phyloP scores from a whole-genome alignment of 441 rosid genomes.

The Francoa sonchifolia region DNA sequence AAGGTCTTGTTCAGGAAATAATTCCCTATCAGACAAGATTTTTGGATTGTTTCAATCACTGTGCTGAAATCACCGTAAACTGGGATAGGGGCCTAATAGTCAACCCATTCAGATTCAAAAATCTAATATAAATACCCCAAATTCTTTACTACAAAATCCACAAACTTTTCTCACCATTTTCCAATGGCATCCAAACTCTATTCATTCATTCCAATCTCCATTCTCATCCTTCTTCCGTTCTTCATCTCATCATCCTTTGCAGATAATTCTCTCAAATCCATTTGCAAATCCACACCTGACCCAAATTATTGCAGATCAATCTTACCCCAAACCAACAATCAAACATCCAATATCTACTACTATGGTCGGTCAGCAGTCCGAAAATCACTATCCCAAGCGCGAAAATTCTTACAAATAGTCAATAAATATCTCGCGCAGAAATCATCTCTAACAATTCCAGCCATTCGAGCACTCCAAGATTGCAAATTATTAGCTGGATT shows the following conservation, averaged over 20 bases:
- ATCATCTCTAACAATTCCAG: neutral
- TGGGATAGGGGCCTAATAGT: too few relatives aligned
- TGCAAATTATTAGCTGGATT: slow-evolving; percentile 41
- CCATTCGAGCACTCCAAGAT: slow-evolving; percentile 60
- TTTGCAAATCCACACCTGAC: slow-evolving; percentile 13
- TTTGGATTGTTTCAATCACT: too few relatives aligned
- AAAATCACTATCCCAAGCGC: slow-evolving; percentile 8
- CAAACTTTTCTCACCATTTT: too few relatives aligned
- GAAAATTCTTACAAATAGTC: slow-evolving; percentile 5
- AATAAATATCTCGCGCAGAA: slow-evolving; percentile 7
- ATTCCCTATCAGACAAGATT: too few relatives aligned
- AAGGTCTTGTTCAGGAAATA: too few relatives aligned
- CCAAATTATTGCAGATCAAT: slow-evolving; percentile 10
- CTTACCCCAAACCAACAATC: slow-evolving; percentile 5
- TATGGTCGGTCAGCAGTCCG: slow-evolving; percentile 10
- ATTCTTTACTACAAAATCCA: too few relatives aligned
- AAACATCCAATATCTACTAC: slow-evolving; percentile 7
- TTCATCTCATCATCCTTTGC: neutral
- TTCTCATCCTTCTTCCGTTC: neutral
- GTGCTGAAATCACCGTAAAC: too few relatives aligned
- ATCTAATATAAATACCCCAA: too few relatives aligned
- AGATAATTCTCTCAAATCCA: neutral
- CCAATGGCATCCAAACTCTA: slow-evolving; percentile 12
- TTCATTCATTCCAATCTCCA: neutral
- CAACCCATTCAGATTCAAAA: too few relatives aligned